These are phyloP conservation scores for Candida namnaoensis DNA, from an alignment of 805 yeast genomes.

Conservation along the genomic window DNA sequence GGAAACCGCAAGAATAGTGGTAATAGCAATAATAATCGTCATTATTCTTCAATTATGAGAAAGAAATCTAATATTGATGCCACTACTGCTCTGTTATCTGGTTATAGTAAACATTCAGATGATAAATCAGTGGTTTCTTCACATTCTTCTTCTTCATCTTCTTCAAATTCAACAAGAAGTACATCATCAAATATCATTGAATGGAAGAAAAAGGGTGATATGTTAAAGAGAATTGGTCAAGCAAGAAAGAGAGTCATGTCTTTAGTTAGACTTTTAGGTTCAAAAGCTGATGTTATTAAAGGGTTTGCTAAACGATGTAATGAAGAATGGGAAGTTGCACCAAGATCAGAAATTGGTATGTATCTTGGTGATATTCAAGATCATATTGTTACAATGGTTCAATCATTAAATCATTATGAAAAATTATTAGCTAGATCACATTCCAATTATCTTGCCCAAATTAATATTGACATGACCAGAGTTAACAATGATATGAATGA, in stretches of 20 bases:
- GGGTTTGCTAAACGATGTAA: conserved; percentile 89
- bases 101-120: background rate
- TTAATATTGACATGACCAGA: conserved; percentile 95
- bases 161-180: conserved; percentile 20
- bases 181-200: conserved; percentile 39
- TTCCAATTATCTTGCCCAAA: conserved; percentile 91
- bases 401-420: conserved; percentile 88
- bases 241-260: conserved; percentile 94
- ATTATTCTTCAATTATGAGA: no score
- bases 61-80: no score
- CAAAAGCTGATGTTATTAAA: conserved; percentile 95
- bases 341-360: conserved; percentile 83
- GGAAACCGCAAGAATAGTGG: background rate
- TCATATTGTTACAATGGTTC: conserved; percentile 96
- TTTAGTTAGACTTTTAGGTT: conserved; percentile 71
- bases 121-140: conserved; percentile 15
- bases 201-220: conserved; percentile 91
- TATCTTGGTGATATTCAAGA: conserved; percentile 96
- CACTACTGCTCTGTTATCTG: no score
- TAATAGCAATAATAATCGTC: background rate
- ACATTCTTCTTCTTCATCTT: conserved; percentile 7
- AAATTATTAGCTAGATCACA: conserved; percentile 91
- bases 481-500: conserved; percentile 97
- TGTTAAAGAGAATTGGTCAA: conserved; percentile 92
- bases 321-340: conserved; percentile 75